These are phyloP conservation scores for Mortierella sp. DNA, from an alignment of 371 early-diverging fungal genomes.

Conservation along the genomic window DNA sequence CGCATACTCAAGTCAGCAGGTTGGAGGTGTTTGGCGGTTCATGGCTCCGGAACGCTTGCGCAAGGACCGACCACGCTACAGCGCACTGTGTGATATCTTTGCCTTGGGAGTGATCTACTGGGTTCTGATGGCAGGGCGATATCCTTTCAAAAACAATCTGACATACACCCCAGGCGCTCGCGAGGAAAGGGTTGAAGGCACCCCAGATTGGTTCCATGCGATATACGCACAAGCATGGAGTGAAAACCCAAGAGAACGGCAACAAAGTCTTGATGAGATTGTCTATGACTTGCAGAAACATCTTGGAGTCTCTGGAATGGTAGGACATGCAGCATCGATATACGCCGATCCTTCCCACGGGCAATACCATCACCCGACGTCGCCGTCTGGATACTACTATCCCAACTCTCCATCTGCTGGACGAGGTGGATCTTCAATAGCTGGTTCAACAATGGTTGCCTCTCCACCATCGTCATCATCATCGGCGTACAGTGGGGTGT, in stretches of 20 bases:
- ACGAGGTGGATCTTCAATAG: too few species aligned
- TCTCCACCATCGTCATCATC: too few species aligned
- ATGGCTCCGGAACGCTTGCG: constrained; percentile 50
- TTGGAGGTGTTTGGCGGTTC: constrained; percentile 43
- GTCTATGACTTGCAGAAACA: constrained; percentile 19
- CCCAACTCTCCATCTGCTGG: too few species aligned
- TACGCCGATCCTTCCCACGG: neutral
- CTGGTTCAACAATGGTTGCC: too few species aligned
- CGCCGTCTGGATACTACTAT: too few species aligned
- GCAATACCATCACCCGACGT: too few species aligned
- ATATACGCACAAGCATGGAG: constrained; percentile 40
- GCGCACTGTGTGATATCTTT: constrained; percentile 43
- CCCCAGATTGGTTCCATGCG: constrained; percentile 33
- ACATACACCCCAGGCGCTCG: constrained; percentile 13
- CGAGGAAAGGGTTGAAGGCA: constrained; percentile 31
- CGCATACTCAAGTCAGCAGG: constrained; percentile 39
- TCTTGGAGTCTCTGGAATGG: constrained; percentile 2
- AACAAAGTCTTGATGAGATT: constrained; percentile 32
- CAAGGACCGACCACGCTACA: constrained; percentile 37
- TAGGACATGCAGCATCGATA: neutral
- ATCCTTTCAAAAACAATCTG: constrained; percentile 28
- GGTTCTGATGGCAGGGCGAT: constrained; percentile 38
- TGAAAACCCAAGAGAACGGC: constrained; percentile 27
- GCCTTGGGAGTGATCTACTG: constrained; percentile 45
- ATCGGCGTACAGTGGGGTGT: too few species aligned